phyloP scores from a whole-genome alignment of 805 yeast species.

The Ogataea neopini region DNA sequence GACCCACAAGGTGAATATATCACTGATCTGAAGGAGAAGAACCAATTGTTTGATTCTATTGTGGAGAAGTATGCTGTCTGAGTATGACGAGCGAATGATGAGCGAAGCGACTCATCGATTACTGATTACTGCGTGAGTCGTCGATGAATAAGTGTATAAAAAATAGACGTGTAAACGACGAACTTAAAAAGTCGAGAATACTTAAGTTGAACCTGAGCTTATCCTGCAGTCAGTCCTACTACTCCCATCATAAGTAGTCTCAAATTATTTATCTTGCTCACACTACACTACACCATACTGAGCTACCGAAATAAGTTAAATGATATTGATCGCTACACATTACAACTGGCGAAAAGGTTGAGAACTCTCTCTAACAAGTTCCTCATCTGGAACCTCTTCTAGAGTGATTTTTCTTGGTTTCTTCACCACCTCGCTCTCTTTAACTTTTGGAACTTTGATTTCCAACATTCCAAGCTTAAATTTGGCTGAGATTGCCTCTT shows the following conservation, averaged over 20 bases:
- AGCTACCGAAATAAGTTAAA: too few species aligned
- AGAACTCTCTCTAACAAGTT: slow-evolving; percentile 29
- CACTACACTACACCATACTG: too few species aligned
- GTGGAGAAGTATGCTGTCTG: slow-evolving; percentile 52
- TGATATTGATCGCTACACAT: too few species aligned
- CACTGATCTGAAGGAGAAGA: slow-evolving; percentile 60
- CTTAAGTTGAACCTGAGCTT: too few species aligned
- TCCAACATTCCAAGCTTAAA: slow-evolving; percentile 56
- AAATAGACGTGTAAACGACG: too few species aligned
- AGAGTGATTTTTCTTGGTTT: slow-evolving; percentile 27
- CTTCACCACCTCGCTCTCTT: slow-evolving; percentile 20
- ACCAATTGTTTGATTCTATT: slow-evolving; percentile 64
- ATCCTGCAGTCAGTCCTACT: too few species aligned
- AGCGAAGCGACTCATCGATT: background rate
- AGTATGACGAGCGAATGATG: too few species aligned
- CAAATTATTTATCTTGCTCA: too few species aligned
- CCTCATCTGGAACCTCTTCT: slow-evolving; percentile 36
- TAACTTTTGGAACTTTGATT: slow-evolving; percentile 48
- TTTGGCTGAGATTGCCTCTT: slow-evolving; percentile 54
- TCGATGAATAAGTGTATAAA: too few species aligned
- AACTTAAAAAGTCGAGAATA: too few species aligned
- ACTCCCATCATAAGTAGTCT: too few species aligned
- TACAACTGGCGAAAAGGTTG: slow-evolving; percentile 6
- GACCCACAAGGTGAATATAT: slow-evolving; percentile 53
- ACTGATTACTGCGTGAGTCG: too few species aligned